Evolutionary conservation across 306 rosid species (phyloP), one percentile per base, ranked within the genome.

Genomic region (Senna siamea): DNA sequence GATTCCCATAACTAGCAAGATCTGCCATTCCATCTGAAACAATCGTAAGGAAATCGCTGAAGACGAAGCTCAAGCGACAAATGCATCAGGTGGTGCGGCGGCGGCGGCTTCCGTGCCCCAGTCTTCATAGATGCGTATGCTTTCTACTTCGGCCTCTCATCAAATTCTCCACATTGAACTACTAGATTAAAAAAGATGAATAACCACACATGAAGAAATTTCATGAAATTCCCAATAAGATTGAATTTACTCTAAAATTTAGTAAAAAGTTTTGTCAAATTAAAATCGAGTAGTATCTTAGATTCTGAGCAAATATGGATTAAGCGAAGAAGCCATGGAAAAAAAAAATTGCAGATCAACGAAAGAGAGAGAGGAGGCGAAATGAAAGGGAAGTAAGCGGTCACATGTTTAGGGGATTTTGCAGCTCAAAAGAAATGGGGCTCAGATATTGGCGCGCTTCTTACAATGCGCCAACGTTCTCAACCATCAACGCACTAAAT

Each of bases 11-110:
- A 69, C 83, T 76, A 81, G 69, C 82, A 77, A 58, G 89, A 85
- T 88, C 87, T 81, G 89, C 92, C 92, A 88, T 88, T 85, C 92
- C 92, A 88, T 88, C 82, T 85, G 89, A 87, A 78, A 80, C 73
- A 50, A 34, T 55, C 46, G 78, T 43, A 78, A 82, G 74, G 75
- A 77, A 78, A 65, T 69, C 63, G 69, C 80, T 41, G 23, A 68
- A 76, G 74, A 81, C 76, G 60, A 84, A 82, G 83, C 83, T 79
- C 82, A 69, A 77, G 77, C 35, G 64, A 28, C 70, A 82, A 84
- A 66, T 79, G 87, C 91, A 82, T 87, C 81, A 70, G 80, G 82
- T 58, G 77, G 78, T 47, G 80, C 75, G 84, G 85, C 48, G 81
- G 77, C 64, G 74, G 73, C 19, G 50, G 18, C 68, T 83, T 85